Evolutionary conservation across 805 yeast genomes (phyloP).

Genomic region (Priceomyces medius): DNA sequence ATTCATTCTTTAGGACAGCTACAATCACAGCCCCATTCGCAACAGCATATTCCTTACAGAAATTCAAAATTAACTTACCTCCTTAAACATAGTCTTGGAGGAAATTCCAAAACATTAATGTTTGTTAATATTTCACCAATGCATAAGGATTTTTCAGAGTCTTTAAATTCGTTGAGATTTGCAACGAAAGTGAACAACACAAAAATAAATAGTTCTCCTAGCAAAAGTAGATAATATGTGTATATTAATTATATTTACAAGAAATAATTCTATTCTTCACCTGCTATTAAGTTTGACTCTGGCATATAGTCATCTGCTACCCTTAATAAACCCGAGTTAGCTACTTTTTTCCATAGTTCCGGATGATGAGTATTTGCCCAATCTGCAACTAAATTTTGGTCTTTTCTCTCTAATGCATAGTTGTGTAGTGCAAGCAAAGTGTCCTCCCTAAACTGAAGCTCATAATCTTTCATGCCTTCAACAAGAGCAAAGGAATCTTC

Average conservation of each 20-base stretch:
- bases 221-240: constrained; percentile 1
- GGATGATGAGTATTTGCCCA: constrained; percentile 34
- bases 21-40: constrained; percentile 27
- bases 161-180: constrained; percentile 81
- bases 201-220: constrained; percentile 12
- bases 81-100: constrained; percentile 79
- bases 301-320: constrained; percentile 31
- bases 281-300: constrained; percentile 26
- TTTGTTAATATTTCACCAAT: constrained; percentile 84
- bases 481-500: constrained; percentile 55
- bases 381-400: constrained; percentile 27
- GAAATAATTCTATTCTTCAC: constrained; percentile 7
- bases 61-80: constrained; percentile 78
- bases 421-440: constrained; percentile 49
- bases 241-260: constrained; percentile 6
- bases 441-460: constrained; percentile 42
- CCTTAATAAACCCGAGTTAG: constrained; percentile 23
- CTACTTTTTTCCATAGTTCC: constrained; percentile 27
- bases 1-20: constrained; percentile 61
- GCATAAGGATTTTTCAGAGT: constrained; percentile 62
- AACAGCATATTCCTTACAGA: constrained; percentile 61
- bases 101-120: constrained; percentile 88
- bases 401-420: constrained; percentile 32
- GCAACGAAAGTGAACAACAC: constrained; percentile 80
- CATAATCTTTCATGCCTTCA: constrained; percentile 47